These are phyloP conservation scores for Emericellopsis cladophorae DNA, from an alignment of 2,329 filamentous ascomycete species.

Conservation along the genomic window DNA sequence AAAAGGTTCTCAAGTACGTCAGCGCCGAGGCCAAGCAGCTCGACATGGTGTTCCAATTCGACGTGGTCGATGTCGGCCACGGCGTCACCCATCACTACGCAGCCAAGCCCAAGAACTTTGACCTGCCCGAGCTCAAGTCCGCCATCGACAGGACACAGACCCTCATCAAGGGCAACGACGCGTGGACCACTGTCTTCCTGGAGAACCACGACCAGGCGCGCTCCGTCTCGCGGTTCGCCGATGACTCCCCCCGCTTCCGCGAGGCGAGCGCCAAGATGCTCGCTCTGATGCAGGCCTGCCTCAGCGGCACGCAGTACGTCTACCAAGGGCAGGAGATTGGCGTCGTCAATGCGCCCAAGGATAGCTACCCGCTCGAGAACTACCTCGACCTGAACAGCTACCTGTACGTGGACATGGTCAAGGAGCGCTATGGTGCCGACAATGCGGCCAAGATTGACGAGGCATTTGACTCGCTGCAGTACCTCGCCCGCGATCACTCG, in stretches of 20 bases:
- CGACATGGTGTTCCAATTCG: conserved; percentile 59
- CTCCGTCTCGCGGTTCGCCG: conserved; percentile 40
- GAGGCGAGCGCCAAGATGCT: conserved; percentile 43
- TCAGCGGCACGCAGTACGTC: conserved; percentile 50
- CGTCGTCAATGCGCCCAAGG: conserved; percentile 44
- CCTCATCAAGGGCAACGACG: conserved; percentile 37
- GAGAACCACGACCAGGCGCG: conserved; percentile 55
- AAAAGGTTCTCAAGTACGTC: conserved; percentile 46
- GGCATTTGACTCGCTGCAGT: conserved; percentile 15
- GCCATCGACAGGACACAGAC: conserved; percentile 35
- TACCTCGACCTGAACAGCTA: conserved; percentile 35
- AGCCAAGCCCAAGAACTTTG: conserved; percentile 29
- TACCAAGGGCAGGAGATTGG: conserved; percentile 59
- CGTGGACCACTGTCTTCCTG: conserved; percentile 52
- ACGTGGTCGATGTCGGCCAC: conserved; percentile 48
- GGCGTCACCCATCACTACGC: conserved; percentile 38
- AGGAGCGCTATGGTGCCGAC: conserved; percentile 12
- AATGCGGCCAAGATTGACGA: conserved; percentile 21
- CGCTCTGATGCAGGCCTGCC: conserved; percentile 35
- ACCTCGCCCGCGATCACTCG: conserved; percentile 43
- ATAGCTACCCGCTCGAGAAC: conserved; percentile 46
- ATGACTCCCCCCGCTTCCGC: conserved; percentile 34
- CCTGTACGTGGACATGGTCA: conserved; percentile 19
- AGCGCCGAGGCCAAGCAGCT: conserved; percentile 44
- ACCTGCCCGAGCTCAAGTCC: conserved; percentile 32